phyloP scores from a whole-genome alignment of 1,139 yeast genomes.

The Candida buenavistaensis region DNA sequence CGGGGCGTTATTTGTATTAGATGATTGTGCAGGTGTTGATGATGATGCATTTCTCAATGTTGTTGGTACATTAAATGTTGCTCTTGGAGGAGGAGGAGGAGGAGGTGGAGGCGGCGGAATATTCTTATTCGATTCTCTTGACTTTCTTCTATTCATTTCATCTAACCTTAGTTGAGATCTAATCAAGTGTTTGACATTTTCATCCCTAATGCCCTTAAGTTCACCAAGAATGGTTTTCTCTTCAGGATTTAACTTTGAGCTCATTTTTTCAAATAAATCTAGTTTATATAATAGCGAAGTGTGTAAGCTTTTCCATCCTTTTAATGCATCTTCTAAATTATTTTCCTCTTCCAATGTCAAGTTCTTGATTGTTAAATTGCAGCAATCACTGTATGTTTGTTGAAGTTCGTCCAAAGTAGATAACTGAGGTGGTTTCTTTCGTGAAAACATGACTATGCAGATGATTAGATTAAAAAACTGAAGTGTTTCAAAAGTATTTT shows the following conservation, averaged over 20 bases:
- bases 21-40: conserved; percentile 1
- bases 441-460: conserved; percentile 33
- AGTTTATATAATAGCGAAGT: conserved; percentile 57
- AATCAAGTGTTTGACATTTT: conserved; percentile 48
- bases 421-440: conserved; percentile 57
- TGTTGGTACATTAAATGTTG: conserved; percentile 25
- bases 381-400: conserved; percentile 61
- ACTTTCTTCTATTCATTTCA: conserved; percentile 29
- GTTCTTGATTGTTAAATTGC: conserved; percentile 57
- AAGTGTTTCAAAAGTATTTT: too few relatives aligned
- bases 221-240: conserved; percentile 46
- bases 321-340: conserved; percentile 54
- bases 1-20: conserved; percentile 9
- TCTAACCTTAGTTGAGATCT: conserved; percentile 45
- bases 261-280: conserved; percentile 51
- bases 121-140: conserved; percentile 14
- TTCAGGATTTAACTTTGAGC: conserved; percentile 36
- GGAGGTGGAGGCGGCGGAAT: conserved; percentile 14
- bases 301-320: conserved; percentile 72
- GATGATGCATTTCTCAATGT: conserved; percentile 15
- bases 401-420: conserved; percentile 56
- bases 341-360: conserved; percentile 57
- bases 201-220: conserved; percentile 50
- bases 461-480: too few relatives aligned
- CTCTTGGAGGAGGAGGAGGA: conserved; percentile 15